A percentile compares a stretch with the other conserved stretches of the same genome.
Conservation (phyloP, 2,329 filamentous ascomycete species). For the Emmonsiellopsis sp. region DNA sequence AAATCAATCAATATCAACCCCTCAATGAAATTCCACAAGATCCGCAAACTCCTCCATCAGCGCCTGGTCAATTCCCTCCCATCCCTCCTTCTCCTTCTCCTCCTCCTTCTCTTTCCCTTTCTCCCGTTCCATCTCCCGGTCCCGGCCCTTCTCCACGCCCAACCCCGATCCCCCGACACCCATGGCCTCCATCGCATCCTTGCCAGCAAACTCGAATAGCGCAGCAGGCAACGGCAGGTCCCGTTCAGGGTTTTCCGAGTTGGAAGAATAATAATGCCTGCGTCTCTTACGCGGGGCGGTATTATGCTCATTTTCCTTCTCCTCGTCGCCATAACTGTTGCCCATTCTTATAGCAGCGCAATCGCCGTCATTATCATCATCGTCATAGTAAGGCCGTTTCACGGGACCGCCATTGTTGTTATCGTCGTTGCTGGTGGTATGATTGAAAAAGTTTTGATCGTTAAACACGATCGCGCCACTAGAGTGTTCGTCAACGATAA, state of each 20-base stretch:
- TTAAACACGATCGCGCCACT: neutral
- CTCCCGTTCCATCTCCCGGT: neutral
- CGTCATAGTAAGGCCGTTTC: neutral
- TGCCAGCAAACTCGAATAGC: neutral
- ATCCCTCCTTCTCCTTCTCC: slow-evolving; percentile 8
- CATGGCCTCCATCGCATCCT: neutral
- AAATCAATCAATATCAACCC: neutral
- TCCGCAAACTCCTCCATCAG: slow-evolving; percentile 33
- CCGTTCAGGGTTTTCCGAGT: neutral
- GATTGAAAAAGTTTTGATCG: neutral
- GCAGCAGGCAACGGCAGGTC: too few species aligned
- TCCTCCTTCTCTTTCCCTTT: neutral
- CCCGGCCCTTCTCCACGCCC: neutral
- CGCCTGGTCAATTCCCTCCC: slow-evolving; percentile 29
- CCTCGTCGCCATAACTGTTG: neutral
- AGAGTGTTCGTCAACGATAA: neutral
- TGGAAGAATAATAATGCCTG: neutral
- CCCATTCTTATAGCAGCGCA: neutral
- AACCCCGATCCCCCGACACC: too few species aligned
- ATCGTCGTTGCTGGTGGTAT: neutral
- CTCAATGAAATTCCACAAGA: slow-evolving; percentile 30
- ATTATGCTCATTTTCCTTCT: neutral
- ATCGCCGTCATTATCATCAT: neutral
- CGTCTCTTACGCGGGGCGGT: neutral
- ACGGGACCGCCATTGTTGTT: neutral